Conservation (phyloP, 306 rosid genomes). For the Cajanus cajan region DNA sequence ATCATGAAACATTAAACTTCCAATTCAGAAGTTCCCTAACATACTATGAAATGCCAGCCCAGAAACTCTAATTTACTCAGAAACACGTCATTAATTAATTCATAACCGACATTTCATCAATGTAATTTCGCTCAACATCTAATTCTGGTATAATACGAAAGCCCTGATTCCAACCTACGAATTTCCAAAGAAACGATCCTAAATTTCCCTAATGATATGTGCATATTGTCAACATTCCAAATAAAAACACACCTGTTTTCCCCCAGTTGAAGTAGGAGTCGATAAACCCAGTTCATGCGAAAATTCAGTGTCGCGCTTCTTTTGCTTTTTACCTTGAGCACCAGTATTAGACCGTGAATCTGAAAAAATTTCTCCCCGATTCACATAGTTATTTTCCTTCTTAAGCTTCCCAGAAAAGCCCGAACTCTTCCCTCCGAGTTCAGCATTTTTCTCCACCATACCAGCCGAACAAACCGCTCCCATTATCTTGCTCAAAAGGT, state of each 20-base stretch:
- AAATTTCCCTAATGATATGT: neutral
- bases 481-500: constrained; percentile 43
- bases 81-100: neutral
- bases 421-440: constrained; percentile 30
- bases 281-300: constrained; percentile 44
- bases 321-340: constrained; percentile 32
- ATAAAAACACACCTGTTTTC: constrained; percentile 44
- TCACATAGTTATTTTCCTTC: constrained; percentile 28
- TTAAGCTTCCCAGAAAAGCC: constrained; percentile 54
- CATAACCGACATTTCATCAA: neutral
- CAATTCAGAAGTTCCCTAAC: neutral
- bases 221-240: neutral
- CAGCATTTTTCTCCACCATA: constrained; percentile 35
- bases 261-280: constrained; percentile 27
- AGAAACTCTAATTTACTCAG: neutral
- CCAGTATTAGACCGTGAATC: constrained; percentile 29
- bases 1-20: constrained; percentile 6
- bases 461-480: constrained; percentile 85
- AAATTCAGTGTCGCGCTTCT: constrained; percentile 34
- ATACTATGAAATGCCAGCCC: neutral
- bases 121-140: constrained; percentile 14
- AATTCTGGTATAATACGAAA: neutral
- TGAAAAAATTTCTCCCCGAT: constrained; percentile 25
- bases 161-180: neutral
- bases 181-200: neutral